Percentiles rank a stretch among this genome's conserved stretches.
These are phyloP conservation scores for Sugiyamaella lignohabitans DNA, from an alignment of 805 yeast genomes.

Conservation along the genomic window DNA sequence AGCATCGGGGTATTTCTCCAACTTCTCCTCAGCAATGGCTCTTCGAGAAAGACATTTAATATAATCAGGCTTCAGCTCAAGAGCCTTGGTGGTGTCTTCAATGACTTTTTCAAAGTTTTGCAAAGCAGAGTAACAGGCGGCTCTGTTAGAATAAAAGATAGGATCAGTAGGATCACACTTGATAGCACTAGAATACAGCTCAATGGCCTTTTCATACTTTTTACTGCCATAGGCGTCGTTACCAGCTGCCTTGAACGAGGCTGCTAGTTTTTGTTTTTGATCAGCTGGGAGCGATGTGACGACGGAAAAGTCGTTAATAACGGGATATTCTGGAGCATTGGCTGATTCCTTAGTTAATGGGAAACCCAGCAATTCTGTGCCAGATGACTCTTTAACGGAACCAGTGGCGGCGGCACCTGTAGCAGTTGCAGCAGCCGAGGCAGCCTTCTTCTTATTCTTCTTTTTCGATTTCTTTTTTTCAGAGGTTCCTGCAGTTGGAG, in stretches of 20 bases:
- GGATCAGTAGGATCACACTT: slow-evolving; percentile 66
- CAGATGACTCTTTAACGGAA: slow-evolving; percentile 8
- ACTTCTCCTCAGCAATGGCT: slow-evolving; percentile 82
- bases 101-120: slow-evolving; percentile 77
- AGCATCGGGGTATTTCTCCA: slow-evolving; percentile 75
- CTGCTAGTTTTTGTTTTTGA: slow-evolving; percentile 47
- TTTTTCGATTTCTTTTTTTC: slow-evolving; percentile 15
- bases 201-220: slow-evolving; percentile 68
- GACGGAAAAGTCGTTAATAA: slow-evolving; percentile 25
- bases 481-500: slow-evolving; percentile 6
- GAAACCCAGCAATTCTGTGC: slow-evolving; percentile 20
- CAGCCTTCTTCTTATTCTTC: slow-evolving; percentile 18
- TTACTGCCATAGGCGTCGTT: slow-evolving; percentile 68
- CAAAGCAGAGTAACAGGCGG: slow-evolving; percentile 88
- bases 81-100: slow-evolving; percentile 80
- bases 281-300: slow-evolving; percentile 21
- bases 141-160: slow-evolving; percentile 87
- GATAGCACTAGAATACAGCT: slow-evolving; percentile 73
- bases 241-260: slow-evolving; percentile 83
- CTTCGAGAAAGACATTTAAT: slow-evolving; percentile 88
- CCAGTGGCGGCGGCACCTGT: slow-evolving; percentile 3
- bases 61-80: slow-evolving; percentile 81
- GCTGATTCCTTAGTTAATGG: slow-evolving; percentile 18
- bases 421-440: slow-evolving; percentile 14
- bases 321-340: slow-evolving; percentile 32